Evolutionary conservation across 345 rosid genomes (phyloP).

Genomic region (Schrenkiella parvula): DNA sequence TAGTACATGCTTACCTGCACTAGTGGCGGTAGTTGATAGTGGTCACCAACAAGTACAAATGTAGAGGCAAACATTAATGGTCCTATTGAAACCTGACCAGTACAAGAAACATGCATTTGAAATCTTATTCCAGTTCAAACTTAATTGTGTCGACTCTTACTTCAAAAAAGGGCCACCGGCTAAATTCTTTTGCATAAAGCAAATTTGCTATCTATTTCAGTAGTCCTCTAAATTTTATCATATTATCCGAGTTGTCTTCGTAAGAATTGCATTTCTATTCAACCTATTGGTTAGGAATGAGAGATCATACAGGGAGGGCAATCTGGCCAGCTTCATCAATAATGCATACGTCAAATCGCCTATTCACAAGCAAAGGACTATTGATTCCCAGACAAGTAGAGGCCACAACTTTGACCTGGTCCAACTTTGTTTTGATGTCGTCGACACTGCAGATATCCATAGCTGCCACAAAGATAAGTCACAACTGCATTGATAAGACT

Average conservation of each 20-base stretch:
- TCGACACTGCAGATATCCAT: conserved; percentile 51
- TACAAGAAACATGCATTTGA: conserved; percentile 18
- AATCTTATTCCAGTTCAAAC: not conserved
- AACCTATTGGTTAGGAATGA: conserved; percentile 11
- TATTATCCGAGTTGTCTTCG: not conserved
- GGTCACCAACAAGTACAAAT: conserved; percentile 98
- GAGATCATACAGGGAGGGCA: conserved; percentile 72
- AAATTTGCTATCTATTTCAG: not conserved
- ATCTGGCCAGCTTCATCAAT: conserved; percentile 99
- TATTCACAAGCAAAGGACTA: conserved; percentile 79
- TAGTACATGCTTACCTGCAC: conserved; percentile 58
- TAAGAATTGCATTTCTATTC: not conserved
- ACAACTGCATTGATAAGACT: conserved; percentile 25
- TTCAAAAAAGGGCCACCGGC: not conserved
- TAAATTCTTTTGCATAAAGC: not conserved
- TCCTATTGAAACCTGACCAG: conserved; percentile 75
- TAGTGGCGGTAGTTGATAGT: conserved; percentile 94
- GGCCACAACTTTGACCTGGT: conserved; percentile 88
- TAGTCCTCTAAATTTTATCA: not conserved
- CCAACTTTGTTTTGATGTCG: conserved; percentile 61
- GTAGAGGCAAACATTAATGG: conserved; percentile 82
- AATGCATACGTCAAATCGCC: conserved; percentile 89
- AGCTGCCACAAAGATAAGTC: conserved; percentile 43
- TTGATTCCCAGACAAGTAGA: conserved; percentile 88
- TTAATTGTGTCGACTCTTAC: not conserved